Base-by-base conservation (phyloP, 208 protist genomes). In the Porcisia deanei region DNA sequence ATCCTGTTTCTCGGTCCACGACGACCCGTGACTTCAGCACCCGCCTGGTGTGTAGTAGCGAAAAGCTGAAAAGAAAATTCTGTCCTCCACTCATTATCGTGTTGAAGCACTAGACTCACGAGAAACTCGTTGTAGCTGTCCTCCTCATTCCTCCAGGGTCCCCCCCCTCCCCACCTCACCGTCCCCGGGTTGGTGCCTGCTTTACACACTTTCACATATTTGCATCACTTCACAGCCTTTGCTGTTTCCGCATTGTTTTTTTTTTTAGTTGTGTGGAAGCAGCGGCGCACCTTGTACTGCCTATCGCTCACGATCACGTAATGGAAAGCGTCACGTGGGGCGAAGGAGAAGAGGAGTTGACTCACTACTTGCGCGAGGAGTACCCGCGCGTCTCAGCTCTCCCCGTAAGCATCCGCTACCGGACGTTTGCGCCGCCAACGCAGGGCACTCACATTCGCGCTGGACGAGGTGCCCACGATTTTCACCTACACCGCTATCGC, bases 371-470 rank as follows among this genome's bases (percentile, higher is more conserved):
- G 16, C 59, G 68, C 52, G 81, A 81, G 65, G 81, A 85, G 47
- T 34, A 18, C 45, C 71, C 81, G 41, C 81, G 81, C 34, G 81
- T 85, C 16, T 22, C 76, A 16, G 67, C 57, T 3, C 68, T 85
- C 45, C 81, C 81, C 8, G 77, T 77, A 18, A 74, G 58, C 41
- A 68, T 85, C 39, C 81, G 81, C 39, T 85, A 79, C 25, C 81
- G 81, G 58, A 47, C 73, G 20, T 85, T 85, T 73, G 65, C 68
- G 47, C 68, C 60, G 3, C 70, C 81, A 10, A 18, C 76, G 67
- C 76, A 76, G 37, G 67, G 75, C 61, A 73, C 55, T 18, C 57
- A 30, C 58, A 72, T 85, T 25, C 75, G 76, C 16, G 72, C 73
- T 53, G 77, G 67, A 12, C 76, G 81, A n/a, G 71, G 66, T 58